Conservation (phyloP, 148 eudicot genomes). For the Fagopyrum tataricum region DNA sequence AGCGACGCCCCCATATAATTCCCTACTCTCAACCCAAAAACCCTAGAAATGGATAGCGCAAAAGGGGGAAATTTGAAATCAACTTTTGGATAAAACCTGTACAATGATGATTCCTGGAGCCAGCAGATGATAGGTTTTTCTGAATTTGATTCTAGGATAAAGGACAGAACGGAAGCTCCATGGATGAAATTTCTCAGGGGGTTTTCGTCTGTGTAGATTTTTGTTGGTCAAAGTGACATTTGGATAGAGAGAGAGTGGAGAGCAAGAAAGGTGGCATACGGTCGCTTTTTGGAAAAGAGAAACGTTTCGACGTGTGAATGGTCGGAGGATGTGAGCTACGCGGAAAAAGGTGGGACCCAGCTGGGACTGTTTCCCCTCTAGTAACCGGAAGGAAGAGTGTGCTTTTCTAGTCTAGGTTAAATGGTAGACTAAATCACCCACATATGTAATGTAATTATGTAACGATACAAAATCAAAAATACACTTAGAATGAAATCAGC, state of each 20-base stretch:
- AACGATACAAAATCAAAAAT: too few species aligned
- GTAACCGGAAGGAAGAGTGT: not conserved
- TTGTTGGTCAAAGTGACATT: not conserved
- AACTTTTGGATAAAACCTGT: not conserved
- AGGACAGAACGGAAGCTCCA: not conserved
- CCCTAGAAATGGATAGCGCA: not conserved
- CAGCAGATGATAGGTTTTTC: not conserved
- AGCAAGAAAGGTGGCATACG: not conserved
- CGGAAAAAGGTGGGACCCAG: not conserved
- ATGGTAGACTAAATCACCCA: too few species aligned
- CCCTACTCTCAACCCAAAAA: not conserved
- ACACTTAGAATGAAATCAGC: too few species aligned
- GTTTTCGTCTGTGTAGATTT: not conserved
- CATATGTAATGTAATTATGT: too few species aligned
- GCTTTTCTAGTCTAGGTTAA: not conserved
- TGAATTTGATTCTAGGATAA: not conserved
- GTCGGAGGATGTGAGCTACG: not conserved
- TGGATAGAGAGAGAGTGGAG: conserved; percentile 6
- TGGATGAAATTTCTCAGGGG: not conserved
- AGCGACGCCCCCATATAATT: conserved; percentile 64
- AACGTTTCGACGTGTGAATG: not conserved
- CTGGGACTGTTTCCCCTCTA: not conserved
- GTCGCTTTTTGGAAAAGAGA: not conserved
- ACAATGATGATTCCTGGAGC: not conserved
- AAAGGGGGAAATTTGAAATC: not conserved